Conservation (phyloP, 164 flowering plant species). For the Annona cherimola region DNA sequence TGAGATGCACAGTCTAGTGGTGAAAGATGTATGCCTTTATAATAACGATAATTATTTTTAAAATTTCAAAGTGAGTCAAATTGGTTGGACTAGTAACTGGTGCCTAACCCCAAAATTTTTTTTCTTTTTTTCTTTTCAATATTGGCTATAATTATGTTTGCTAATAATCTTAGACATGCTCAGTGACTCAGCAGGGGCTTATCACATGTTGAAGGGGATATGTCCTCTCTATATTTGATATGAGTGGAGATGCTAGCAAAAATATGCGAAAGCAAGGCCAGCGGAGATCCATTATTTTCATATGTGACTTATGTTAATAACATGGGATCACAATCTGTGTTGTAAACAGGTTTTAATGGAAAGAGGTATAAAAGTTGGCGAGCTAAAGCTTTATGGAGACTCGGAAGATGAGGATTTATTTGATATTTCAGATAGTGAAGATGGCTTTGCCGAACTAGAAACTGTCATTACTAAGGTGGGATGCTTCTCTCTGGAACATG, state of each 20-base stretch:
- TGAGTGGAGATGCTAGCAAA: not conserved
- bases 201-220: too few relatives aligned
- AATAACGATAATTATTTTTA: too few relatives aligned
- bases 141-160: too few relatives aligned
- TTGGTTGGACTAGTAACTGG: too few relatives aligned
- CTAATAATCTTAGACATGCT: too few relatives aligned
- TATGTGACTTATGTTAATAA: not conserved
- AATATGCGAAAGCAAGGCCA: not conserved
- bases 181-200: too few relatives aligned
- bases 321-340: not conserved
- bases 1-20: too few relatives aligned
- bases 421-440: conserved; percentile 41
- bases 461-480: conserved; percentile 69
- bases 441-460: conserved; percentile 75
- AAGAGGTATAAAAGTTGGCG: conserved; percentile 63
- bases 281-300: not conserved
- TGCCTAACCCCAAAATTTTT: too few relatives aligned
- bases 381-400: conserved; percentile 77
- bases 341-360: conserved; percentile 55
- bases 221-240: too few relatives aligned
- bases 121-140: too few relatives aligned
- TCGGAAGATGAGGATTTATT: conserved; percentile 40
- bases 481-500: not conserved
- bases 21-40: too few relatives aligned
- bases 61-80: too few relatives aligned